Evolutionary conservation across 2,329 filamentous ascomycete species (phyloP).

Genomic region (Orbilia quercus): DNA sequence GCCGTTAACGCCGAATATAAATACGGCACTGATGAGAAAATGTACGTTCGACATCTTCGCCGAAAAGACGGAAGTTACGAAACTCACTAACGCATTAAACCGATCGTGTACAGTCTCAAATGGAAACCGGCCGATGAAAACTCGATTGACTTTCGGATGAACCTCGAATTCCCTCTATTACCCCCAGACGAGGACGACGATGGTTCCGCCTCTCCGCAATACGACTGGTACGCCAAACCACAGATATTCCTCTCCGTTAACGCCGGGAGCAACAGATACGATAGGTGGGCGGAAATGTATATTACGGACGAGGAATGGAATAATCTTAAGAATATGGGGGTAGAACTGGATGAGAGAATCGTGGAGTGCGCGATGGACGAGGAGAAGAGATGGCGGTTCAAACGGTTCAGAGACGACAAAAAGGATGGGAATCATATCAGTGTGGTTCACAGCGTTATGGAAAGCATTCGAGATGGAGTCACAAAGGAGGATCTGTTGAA

Average conservation of each 20-base stretch:
- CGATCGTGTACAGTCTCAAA: slow-evolving; percentile 80
- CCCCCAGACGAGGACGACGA: slow-evolving; percentile 73
- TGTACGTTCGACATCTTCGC: slow-evolving; percentile 48
- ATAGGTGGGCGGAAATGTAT: slow-evolving; percentile 74
- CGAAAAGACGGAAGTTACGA: neutral
- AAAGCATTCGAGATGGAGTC: slow-evolving; percentile 88
- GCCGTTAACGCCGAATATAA: slow-evolving; percentile 87
- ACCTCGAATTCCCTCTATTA: slow-evolving; percentile 78
- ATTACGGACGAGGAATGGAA: slow-evolving; percentile 86
- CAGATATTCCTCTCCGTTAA: slow-evolving; percentile 50
- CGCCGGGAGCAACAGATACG: slow-evolving; percentile 66
- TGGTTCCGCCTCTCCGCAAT: slow-evolving; percentile 58
- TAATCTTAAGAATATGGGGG: slow-evolving; percentile 75
- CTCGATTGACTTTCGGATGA: slow-evolving; percentile 89
- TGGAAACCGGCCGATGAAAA: slow-evolving; percentile 98
- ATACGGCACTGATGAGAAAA: slow-evolving; percentile 79
- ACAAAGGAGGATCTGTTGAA: slow-evolving; percentile 81
- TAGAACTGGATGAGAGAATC: slow-evolving; percentile 85
- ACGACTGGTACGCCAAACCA: slow-evolving; percentile 55
- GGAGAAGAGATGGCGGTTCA: slow-evolving; percentile 81
- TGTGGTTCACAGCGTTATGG: slow-evolving; percentile 85
- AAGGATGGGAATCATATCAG: slow-evolving; percentile 86
- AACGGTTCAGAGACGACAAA: slow-evolving; percentile 94
- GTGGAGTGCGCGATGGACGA: slow-evolving; percentile 89
- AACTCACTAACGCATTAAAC: slow-evolving; percentile 60